Evolutionary conservation across 2,329 filamentous ascomycete species (phyloP), one percentile per base, ranked within the genome.

Genomic region (Phoma herbarum): DNA sequence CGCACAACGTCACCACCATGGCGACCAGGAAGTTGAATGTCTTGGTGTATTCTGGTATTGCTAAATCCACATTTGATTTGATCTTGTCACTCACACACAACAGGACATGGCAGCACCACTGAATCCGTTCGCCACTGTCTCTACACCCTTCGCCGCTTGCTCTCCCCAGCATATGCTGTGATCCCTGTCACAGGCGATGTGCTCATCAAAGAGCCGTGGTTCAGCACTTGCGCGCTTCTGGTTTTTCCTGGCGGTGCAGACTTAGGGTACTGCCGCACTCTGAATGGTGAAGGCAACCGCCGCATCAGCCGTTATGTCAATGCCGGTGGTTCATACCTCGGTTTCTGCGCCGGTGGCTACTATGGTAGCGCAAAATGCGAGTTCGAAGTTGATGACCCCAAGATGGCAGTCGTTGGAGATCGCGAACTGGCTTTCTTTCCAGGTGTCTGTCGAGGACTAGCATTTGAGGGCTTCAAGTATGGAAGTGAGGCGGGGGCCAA

Each of bases 231-330:
- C 75, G 92, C 93, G 0, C 84, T 98, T 10, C 85, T 99, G 7
- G 93, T 98, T 2, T 87, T 99, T 51, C 95, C 95, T 1, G 95
- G 95, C 22, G 95, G 95, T 29, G 94, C 92, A n/a, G 95, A 99
- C 73, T 83, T 96, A 50, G 92, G 90, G 48, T 99, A 97, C 77
- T 96, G 93, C 77, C 88, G 90, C 26, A 88, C 87, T 2, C 84
- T 99, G 63, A 95, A 98, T 75, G 95, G 95, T 33, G 83, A 88
- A 51, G 95, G 94, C 1, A 99, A 98, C 76, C 85, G 90, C 33
- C 85, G 86, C 64, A 97, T 99, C 75, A 82, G 84, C 54, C 89
- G 94, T 66, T 99, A 90, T 71, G 92, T 99, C 48, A 90, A 92
- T 59, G 84, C 86, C 28, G 95, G 95, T 26, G 95, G 95, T 16